Evolutionary conservation across 176 grass and related monocot genomes (phyloP).

Genomic region (Ananas comosus): DNA sequence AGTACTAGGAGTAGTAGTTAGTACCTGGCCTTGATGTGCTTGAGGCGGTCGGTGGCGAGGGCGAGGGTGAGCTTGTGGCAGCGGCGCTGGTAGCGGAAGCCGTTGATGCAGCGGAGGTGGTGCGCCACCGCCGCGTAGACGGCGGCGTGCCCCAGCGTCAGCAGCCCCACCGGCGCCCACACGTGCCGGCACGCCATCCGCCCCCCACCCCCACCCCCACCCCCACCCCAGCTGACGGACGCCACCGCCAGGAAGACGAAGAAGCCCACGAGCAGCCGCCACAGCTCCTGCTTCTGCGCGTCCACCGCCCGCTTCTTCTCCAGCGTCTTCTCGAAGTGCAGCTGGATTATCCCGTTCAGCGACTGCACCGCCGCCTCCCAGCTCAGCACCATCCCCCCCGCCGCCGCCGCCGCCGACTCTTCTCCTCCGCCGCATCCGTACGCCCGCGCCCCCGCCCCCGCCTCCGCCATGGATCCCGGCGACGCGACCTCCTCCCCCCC

Average conservation of each 20-base stretch:
- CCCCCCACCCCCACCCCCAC: conserved; percentile 10
- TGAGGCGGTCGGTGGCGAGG: conserved; percentile 68
- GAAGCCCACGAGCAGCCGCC: conserved; percentile 91
- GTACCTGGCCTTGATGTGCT: conserved; percentile 48
- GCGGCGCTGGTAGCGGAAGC: conserved; percentile 71
- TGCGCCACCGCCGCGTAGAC: conserved; percentile 91
- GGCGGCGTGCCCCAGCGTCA: conserved; percentile 76
- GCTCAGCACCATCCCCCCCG: conserved; percentile 13
- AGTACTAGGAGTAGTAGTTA: background rate
- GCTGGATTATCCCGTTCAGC: conserved; percentile 68
- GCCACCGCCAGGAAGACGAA: conserved; percentile 69
- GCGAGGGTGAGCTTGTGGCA: conserved; percentile 97
- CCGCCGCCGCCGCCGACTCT: background rate
- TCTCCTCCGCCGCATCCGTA: background rate
- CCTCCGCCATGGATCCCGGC: too few relatives aligned
- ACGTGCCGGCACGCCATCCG: conserved; percentile 81
- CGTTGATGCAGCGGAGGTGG: conserved; percentile 92
- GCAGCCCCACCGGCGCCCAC: conserved; percentile 66
- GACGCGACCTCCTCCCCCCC: too few relatives aligned
- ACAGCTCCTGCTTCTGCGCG: conserved; percentile 93
- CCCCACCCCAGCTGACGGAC: conserved; percentile 18
- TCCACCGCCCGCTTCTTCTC: conserved; percentile 90
- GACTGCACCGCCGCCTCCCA: conserved; percentile 53
- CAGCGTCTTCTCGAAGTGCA: conserved; percentile 91
- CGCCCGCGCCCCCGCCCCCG: background rate